A percentile compares a stretch with the other conserved stretches of the same genome.
These are phyloP conservation scores for Claviceps quebecensis DNA, from an alignment of 2,329 filamentous ascomycete genomes.

Conservation along the genomic window DNA sequence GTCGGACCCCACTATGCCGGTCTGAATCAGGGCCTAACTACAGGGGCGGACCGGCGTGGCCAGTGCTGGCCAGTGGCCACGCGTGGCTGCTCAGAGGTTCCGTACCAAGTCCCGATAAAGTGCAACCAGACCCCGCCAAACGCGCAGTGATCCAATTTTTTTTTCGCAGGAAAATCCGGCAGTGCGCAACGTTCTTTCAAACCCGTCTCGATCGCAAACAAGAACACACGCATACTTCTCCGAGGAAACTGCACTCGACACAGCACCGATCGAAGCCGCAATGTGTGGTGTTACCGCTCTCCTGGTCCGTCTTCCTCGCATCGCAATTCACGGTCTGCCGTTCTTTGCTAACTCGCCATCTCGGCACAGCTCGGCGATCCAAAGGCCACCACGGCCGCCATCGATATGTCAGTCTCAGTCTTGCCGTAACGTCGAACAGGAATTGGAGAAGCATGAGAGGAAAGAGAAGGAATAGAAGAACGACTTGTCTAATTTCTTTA, in stretches of 20 bases:
- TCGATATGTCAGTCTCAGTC: conserved; percentile 32
- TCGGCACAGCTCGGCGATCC: conserved; percentile 17
- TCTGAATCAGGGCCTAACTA: too few species aligned
- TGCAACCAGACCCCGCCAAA: background rate
- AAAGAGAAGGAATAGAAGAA: background rate
- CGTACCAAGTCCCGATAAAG: background rate
- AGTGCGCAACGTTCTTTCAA: background rate
- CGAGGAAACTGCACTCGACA: background rate
- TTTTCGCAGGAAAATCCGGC: background rate
- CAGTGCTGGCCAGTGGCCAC: too few species aligned
- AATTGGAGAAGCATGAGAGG: background rate
- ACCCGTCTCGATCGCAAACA: background rate
- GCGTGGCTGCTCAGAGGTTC: too few species aligned
- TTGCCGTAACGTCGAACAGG: too few species aligned
- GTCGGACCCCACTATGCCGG: too few species aligned
- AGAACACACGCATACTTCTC: background rate
- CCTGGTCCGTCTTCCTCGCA: background rate
- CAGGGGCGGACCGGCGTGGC: too few species aligned
- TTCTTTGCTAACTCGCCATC: background rate
- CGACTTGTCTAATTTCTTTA: background rate
- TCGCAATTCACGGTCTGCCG: background rate
- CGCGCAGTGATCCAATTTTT: background rate
- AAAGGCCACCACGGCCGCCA: conserved; percentile 32
- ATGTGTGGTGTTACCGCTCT: conserved; percentile 4
- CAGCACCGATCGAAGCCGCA: background rate